Evolutionary conservation across 345 rosid species (phyloP).

Genomic region (Melastoma malabathricum): DNA sequence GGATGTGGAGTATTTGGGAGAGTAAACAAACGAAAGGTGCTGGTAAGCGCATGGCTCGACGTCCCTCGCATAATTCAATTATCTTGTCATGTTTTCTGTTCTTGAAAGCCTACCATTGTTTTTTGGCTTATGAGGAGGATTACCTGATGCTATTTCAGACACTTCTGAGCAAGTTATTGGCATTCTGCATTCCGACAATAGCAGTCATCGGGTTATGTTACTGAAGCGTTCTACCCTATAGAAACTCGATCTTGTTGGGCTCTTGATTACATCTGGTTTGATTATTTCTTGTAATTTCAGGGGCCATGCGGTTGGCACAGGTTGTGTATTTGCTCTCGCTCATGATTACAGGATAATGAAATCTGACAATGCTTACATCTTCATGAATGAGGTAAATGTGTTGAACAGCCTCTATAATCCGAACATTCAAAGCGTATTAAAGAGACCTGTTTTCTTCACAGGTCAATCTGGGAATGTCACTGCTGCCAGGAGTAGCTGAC

Average conservation of each 20-base stretch:
- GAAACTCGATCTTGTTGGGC: background rate
- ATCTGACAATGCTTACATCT: slow-evolving; percentile 3
- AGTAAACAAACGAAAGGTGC: background rate
- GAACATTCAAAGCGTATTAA: background rate
- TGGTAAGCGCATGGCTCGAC: background rate
- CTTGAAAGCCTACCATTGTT: background rate
- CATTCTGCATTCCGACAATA: slow-evolving; percentile 10
- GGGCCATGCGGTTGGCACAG: slow-evolving; percentile 9
- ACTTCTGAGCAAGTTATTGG: slow-evolving; percentile 8
- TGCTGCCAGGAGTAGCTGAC: slow-evolving; percentile 1
- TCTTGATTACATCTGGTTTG: background rate
- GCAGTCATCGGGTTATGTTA: slow-evolving; percentile 4
- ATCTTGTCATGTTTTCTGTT: background rate
- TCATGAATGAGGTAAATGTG: slow-evolving; percentile 9
- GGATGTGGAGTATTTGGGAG: slow-evolving; percentile 6
- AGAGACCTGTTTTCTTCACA: background rate
- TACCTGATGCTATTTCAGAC: slow-evolving; percentile 6
- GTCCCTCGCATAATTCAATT: background rate
- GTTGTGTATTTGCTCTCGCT: slow-evolving; percentile 9
- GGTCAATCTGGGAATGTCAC: slow-evolving; percentile 5
- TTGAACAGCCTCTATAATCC: background rate
- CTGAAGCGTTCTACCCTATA: background rate
- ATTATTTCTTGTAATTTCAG: background rate
- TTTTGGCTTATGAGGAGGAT: background rate
- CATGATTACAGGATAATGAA: slow-evolving; percentile 10